These are phyloP conservation scores for Mrakia gelida DNA, from an alignment of 768 basidiomycete species.

Conservation along the genomic window DNA sequence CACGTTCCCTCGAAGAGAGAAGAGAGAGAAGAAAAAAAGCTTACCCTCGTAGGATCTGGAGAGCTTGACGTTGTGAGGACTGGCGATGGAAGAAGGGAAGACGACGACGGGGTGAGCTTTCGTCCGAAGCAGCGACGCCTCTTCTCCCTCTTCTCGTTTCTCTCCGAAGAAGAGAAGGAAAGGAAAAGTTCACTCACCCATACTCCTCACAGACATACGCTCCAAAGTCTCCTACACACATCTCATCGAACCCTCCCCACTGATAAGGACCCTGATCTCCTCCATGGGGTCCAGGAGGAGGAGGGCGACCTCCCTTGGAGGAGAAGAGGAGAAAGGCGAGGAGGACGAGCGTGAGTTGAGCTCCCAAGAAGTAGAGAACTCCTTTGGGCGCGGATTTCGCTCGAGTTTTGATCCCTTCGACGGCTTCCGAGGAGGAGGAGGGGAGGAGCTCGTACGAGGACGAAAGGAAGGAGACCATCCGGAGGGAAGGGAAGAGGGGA, in stretches of 20 bases:
- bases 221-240: neutral
- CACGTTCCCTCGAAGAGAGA: neutral
- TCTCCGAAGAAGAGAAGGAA: neutral
- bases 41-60: slow-evolving; percentile 15
- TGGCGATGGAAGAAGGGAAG: neutral
- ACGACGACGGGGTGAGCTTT: neutral
- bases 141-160: neutral
- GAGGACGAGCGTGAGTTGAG: slow-evolving; percentile 1
- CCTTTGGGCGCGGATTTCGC: neutral
- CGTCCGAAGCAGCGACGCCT: neutral
- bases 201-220: slow-evolving; percentile 8
- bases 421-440: neutral
- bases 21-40: neutral
- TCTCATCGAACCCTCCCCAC: slow-evolving; percentile 9
- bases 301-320: neutral
- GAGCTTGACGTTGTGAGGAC: slow-evolving; percentile 16
- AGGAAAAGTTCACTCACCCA: neutral
- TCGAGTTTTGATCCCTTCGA: neutral
- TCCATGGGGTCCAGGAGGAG: neutral
- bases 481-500: neutral
- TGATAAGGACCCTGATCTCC: neutral
- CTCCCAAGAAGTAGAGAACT: neutral
- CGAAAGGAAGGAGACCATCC: neutral
- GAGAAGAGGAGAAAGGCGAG: slow-evolving; percentile 4
- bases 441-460: neutral